These are phyloP conservation scores for Tephrocybe sp. DNA, from an alignment of 768 basidiomycete genomes.

Conservation along the genomic window DNA sequence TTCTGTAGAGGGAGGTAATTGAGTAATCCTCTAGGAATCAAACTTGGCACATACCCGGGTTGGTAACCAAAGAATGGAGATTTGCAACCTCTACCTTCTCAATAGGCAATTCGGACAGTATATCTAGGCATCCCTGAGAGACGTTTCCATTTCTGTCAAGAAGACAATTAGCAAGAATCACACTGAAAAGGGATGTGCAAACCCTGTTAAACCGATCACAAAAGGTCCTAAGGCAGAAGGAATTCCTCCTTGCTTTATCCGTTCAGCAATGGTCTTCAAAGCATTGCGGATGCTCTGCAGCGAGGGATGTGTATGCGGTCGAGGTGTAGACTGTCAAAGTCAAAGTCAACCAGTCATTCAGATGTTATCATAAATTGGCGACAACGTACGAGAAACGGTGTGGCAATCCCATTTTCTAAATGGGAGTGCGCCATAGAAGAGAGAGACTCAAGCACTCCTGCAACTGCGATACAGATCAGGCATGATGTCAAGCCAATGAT, in stretches of 20 bases:
- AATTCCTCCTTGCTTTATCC: conserved; percentile 57
- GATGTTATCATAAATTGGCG: too few relatives aligned
- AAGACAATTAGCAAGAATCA: not conserved
- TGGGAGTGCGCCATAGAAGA: conserved; percentile 77
- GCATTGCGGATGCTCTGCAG: conserved; percentile 51
- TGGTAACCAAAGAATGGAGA: conserved; percentile 30
- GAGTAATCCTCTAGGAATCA: not conserved
- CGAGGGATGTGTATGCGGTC: conserved; percentile 73
- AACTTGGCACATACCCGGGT: not conserved
- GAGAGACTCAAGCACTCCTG: conserved; percentile 82
- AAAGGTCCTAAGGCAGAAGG: conserved; percentile 72
- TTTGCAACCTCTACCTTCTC: conserved; percentile 55
- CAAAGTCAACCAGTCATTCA: not conserved
- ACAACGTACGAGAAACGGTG: conserved; percentile 74
- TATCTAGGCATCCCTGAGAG: conserved; percentile 71
- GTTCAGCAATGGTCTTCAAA: conserved; percentile 56
- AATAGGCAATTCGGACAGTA: conserved; percentile 71
- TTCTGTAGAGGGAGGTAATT: conserved; percentile 31
- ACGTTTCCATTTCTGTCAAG: conserved; percentile 74
- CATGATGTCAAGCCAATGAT: not conserved
- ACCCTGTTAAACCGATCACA: conserved; percentile 85
- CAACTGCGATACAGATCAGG: conserved; percentile 47
- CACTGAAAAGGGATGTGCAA: conserved; percentile 14
- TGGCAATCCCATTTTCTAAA: conserved; percentile 75
- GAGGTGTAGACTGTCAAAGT: conserved; percentile 63